Evolutionary conservation across 1,139 yeast species (phyloP), one percentile per base, ranked within the genome.

Genomic region (Kodamaea derodonti): DNA sequence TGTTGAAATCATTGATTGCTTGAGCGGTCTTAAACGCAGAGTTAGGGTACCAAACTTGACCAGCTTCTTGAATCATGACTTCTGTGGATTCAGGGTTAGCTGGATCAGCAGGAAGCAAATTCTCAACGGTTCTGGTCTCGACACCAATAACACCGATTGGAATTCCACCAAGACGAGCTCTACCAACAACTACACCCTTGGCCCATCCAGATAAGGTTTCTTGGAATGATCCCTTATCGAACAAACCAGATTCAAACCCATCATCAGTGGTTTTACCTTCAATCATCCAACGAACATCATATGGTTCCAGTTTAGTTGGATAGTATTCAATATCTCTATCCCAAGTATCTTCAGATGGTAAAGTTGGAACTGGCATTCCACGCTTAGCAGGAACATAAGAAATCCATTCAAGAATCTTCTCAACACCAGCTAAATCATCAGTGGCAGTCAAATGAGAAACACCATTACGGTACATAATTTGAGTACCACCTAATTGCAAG

Each of bases 201-300:
- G 98, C 98, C 98, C 98, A 92, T 17, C 98, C 98, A 24, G 92
- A 81, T 42, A 92, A 75, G n/a, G 98, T 88, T 67, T 92, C 98
- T 61, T 83, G 94, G 84, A 92, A 92, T 9, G 97, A 87, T 41
- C 72, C 83, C 60, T 79, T 83, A 65, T 92, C 98, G 49, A 92
- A 94, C 59, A 92, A 65, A 67, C 98, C 98, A 41, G 72, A 55
- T 63, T 86, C 95, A 55, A 79, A 90, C 9, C 87, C 92, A 30
- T 75, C 79, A 14, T 75, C 82, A 18, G 65, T 57, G 32, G 77
- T 74, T 50, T 80, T 80, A 62, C 98, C 98, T 49, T 75, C 84
- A 58, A 92, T 86, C 81, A 94, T 73, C 92, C 95, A 84, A 62
- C 98, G 80, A 36, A 90, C 97, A 60, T 92, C 98, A 54, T 84